Conservation (phyloP, 225 moss, liverwort and hornwort genomes). For the Climacium dendroides region DNA sequence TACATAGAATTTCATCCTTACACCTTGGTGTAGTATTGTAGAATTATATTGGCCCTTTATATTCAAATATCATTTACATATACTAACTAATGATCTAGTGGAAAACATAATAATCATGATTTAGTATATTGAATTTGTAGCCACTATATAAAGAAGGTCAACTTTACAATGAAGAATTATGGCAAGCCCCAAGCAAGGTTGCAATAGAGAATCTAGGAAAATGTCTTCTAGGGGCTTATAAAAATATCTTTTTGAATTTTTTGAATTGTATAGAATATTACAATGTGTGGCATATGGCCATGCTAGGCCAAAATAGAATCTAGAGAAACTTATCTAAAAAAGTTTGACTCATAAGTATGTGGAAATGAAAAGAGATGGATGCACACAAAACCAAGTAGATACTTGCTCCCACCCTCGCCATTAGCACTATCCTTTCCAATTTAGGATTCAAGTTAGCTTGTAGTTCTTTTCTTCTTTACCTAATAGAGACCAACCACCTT, state of each 20-base stretch:
- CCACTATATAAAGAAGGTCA: accelerated
- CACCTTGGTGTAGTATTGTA: accelerated
- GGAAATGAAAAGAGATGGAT: neutral
- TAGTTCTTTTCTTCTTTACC: no score
- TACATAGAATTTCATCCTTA: no score
- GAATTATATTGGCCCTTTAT: no score
- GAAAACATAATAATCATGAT: accelerated
- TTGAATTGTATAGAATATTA: neutral
- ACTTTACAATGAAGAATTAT: neutral
- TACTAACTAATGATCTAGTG: no score
- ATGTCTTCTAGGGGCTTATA: accelerated
- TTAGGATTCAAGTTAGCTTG: neutral
- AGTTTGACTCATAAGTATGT: neutral
- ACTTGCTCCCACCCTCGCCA: accelerated
- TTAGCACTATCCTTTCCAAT: accelerated
- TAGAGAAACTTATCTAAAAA: neutral
- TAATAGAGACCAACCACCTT: no score
- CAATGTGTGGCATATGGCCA: accelerated
- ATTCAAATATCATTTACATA: no score
- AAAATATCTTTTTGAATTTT: neutral
- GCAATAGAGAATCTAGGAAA: neutral
- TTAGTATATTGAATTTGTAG: neutral
- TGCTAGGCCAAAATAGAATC: neutral
- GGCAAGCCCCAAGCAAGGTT: accelerated
- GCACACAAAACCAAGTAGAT: neutral